Evolutionary conservation across 2,329 filamentous ascomycete genomes (phyloP).

Genomic region (Exophiala mesophila): DNA sequence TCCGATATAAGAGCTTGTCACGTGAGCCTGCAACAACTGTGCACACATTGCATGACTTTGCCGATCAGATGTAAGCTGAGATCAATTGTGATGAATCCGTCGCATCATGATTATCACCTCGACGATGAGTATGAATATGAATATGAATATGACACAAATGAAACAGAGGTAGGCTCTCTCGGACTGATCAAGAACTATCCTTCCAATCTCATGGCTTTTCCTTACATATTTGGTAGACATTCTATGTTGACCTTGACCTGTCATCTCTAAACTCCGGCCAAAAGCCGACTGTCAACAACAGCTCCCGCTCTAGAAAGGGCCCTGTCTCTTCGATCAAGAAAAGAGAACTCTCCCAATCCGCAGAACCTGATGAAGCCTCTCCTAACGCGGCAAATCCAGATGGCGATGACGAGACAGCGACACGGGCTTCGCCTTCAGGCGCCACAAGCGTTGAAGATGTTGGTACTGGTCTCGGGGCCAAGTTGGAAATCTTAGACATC

Average conservation of each 20-base stretch:
- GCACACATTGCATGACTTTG: not conserved
- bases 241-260: conserved; percentile 58
- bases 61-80: not conserved
- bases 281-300: conserved; percentile 21
- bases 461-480: conserved; percentile 26
- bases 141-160: conserved; percentile 54
- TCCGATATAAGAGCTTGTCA: not conserved
- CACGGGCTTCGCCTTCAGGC: conserved; percentile 20
- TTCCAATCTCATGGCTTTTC: conserved; percentile 1
- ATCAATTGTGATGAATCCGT: not conserved
- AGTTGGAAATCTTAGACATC: conserved; percentile 74
- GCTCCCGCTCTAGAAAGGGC: conserved; percentile 14
- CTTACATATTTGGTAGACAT: conserved; percentile 38
- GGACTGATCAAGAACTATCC: conserved; percentile 1
- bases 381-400: not conserved
- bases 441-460: conserved; percentile 34
- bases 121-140: conserved; percentile 53
- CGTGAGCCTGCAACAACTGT: not conserved
- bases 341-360: conserved; percentile 6
- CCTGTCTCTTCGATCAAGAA: not conserved
- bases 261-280: conserved; percentile 41
- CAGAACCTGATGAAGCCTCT: conserved; percentile 11
- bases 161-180: conserved; percentile 46
- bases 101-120: conserved; percentile 29
- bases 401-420: conserved; percentile 4